Percentiles rank a stretch among this genome's conserved stretches.
Conservation (phyloP, 2,329 filamentous ascomycete species). For the Endoconidiophora polonica region DNA sequence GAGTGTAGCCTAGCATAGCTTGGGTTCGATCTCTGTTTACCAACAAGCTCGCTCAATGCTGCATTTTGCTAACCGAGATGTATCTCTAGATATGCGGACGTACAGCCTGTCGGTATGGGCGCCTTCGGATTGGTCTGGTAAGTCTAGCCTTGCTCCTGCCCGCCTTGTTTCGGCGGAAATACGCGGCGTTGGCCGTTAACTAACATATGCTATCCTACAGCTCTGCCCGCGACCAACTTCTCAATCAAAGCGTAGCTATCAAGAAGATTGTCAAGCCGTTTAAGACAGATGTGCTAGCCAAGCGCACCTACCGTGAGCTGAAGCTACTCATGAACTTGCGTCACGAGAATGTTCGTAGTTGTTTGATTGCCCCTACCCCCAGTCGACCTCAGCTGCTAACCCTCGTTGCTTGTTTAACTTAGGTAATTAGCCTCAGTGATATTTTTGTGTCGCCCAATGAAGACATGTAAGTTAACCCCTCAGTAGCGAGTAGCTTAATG, state of each 20-base stretch:
- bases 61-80: not conserved
- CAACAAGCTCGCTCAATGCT: not conserved
- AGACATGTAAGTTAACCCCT: slow-evolving; percentile 59
- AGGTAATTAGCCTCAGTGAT: slow-evolving; percentile 96
- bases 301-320: slow-evolving; percentile 92
- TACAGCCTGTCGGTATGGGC: slow-evolving; percentile 98
- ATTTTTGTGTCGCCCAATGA: slow-evolving; percentile 99
- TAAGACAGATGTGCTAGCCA: slow-evolving; percentile 95
- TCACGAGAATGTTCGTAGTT: slow-evolving; percentile 68
- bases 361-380: not conserved
- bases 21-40: not conserved
- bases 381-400: not conserved
- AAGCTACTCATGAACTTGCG: slow-evolving; percentile 93
- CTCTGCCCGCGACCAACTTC: slow-evolving; percentile 95
- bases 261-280: slow-evolving; percentile 99
- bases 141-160: slow-evolving; percentile 16
- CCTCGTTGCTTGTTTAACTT: slow-evolving; percentile 10
- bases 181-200: not conserved
- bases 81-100: slow-evolving; percentile 67
- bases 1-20: too few species aligned
- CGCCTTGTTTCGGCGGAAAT: too few species aligned
- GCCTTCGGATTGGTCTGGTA: slow-evolving; percentile 98
- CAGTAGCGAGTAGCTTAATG: slow-evolving; percentile 12
- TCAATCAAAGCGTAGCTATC: slow-evolving; percentile 87
- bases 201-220: slow-evolving; percentile 28